A percentile compares a stretch with the other conserved stretches of the same genome.
phyloP scores from a whole-genome alignment of 2,329 filamentous ascomycete species.

The Tympanopsis confertula region DNA sequence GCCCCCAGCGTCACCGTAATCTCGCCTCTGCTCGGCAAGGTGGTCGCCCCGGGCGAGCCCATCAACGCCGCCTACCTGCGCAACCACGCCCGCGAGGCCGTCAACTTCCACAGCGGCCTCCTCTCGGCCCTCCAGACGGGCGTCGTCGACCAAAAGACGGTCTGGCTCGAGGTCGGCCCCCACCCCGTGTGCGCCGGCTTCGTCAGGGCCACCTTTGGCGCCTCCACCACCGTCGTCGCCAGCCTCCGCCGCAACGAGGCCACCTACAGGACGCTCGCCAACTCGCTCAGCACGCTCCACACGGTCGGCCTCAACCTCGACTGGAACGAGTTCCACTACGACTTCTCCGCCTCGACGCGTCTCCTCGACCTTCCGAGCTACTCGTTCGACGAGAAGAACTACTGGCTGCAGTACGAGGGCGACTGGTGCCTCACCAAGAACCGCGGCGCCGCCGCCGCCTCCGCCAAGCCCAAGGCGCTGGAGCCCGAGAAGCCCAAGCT shows the following conservation, averaged over 20 bases:
- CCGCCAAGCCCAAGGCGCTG: constrained; percentile 18
- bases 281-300: constrained; percentile 44
- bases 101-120: constrained; percentile 57
- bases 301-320: constrained; percentile 44
- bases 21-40: constrained; percentile 36
- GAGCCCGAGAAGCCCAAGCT: constrained; percentile 10
- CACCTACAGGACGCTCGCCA: constrained; percentile 51
- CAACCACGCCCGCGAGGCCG: constrained; percentile 49
- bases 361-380: constrained; percentile 59
- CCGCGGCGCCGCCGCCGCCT: constrained; percentile 21
- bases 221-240: constrained; percentile 39
- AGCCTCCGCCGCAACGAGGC: constrained; percentile 52
- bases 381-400: constrained; percentile 59
- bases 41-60: constrained; percentile 34
- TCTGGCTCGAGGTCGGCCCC: constrained; percentile 66
- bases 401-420: constrained; percentile 55
- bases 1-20: constrained; percentile 40
- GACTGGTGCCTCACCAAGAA: constrained; percentile 55
- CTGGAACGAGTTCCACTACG: constrained; percentile 57
- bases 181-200: constrained; percentile 60
- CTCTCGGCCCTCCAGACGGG: constrained; percentile 43
- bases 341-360: constrained; percentile 43
- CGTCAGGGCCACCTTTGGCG: constrained; percentile 51
- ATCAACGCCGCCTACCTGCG: constrained; percentile 40
- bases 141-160: constrained; percentile 51